A percentile compares a stretch with the other conserved stretches of the same genome.
These are phyloP conservation scores for Neurospora tetrasperma DNA, from an alignment of 495 filamentous ascomycete genomes.

Conservation along the genomic window DNA sequence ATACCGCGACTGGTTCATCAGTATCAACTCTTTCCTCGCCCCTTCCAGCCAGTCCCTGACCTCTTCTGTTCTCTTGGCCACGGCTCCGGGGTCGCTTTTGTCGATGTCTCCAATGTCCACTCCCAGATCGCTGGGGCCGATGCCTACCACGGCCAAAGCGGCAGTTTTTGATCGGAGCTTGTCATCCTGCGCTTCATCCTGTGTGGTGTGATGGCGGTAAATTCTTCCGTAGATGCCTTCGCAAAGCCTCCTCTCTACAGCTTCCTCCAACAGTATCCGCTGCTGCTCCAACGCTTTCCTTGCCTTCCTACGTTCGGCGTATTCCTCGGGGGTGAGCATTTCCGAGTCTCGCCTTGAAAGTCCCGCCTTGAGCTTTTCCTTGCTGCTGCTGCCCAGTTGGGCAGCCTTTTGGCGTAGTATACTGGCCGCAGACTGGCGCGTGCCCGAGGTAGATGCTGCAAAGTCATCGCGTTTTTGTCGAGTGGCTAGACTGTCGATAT, in stretches of 20 bases:
- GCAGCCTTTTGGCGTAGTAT: slow-evolving; percentile 41
- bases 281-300: slow-evolving; percentile 69
- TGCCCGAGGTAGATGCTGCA: slow-evolving; percentile 40
- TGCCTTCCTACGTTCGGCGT: slow-evolving; percentile 66
- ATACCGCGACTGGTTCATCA: slow-evolving; percentile 80
- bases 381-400: slow-evolving; percentile 38
- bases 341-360: slow-evolving; percentile 36
- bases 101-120: slow-evolving; percentile 53
- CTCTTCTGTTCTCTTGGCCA: slow-evolving; percentile 54
- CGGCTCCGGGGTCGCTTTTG: slow-evolving; percentile 34
- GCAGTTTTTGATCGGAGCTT: slow-evolving; percentile 92
- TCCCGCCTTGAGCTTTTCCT: slow-evolving; percentile 35
- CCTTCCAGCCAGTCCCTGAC: slow-evolving; percentile 61
- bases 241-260: slow-evolving; percentile 79
- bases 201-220: slow-evolving; percentile 81
- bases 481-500: slow-evolving; percentile 72
- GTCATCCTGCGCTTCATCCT: slow-evolving; percentile 92
- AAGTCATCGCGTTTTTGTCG: slow-evolving; percentile 53
- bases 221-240: slow-evolving; percentile 78
- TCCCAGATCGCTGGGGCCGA: slow-evolving; percentile 77
- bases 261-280: slow-evolving; percentile 71
- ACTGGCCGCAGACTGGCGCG: slow-evolving; percentile 42
- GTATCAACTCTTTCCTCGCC: slow-evolving; percentile 62
- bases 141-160: slow-evolving; percentile 79
- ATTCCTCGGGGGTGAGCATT: slow-evolving; percentile 84